phyloP scores from a whole-genome alignment of 345 rosid genomes.

The Moricandia moricandioides region DNA sequence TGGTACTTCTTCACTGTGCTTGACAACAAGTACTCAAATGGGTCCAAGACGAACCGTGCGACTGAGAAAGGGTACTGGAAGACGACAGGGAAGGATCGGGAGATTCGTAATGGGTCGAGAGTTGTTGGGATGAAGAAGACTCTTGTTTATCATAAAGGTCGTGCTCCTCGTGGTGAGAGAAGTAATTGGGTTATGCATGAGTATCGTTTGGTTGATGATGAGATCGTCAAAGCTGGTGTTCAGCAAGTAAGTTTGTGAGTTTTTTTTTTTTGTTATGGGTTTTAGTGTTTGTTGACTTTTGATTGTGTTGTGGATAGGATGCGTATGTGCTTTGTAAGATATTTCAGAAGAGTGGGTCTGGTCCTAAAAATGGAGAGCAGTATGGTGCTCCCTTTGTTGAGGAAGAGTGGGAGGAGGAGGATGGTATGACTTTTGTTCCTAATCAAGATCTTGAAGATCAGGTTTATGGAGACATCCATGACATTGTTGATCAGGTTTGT shows the following conservation, averaged over 20 bases:
- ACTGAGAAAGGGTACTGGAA: constrained; percentile 96
- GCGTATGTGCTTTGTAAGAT: constrained; percentile 86
- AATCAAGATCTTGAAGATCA: constrained; percentile 47
- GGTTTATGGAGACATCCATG: constrained; percentile 50
- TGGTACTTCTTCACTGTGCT: constrained; percentile 88
- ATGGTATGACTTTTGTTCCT: constrained; percentile 47
- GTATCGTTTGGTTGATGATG: constrained; percentile 68
- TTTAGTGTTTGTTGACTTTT: constrained; percentile 19
- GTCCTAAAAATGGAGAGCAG: constrained; percentile 95
- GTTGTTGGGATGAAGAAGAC: constrained; percentile 96
- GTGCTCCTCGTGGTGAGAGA: constrained; percentile 86
- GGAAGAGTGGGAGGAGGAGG: constrained; percentile 75
- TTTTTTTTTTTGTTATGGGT: not conserved
- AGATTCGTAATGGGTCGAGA: constrained; percentile 43
- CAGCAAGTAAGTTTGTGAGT: constrained; percentile 56
- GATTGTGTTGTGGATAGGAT: constrained; percentile 46
- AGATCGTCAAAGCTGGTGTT: constrained; percentile 52
- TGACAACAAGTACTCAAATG: constrained; percentile 86
- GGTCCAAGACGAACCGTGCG: constrained; percentile 86
- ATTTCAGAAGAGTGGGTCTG: constrained; percentile 92
- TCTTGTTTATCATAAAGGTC: constrained; percentile 81
- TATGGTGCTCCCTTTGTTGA: constrained; percentile 95
- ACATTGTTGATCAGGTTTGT: constrained; percentile 66
- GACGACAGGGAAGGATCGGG: constrained; percentile 90
- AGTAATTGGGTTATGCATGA: constrained; percentile 99